phyloP scores from a whole-genome alignment of 1,284 basidiomycete species.

The Naganishia sp. region DNA sequence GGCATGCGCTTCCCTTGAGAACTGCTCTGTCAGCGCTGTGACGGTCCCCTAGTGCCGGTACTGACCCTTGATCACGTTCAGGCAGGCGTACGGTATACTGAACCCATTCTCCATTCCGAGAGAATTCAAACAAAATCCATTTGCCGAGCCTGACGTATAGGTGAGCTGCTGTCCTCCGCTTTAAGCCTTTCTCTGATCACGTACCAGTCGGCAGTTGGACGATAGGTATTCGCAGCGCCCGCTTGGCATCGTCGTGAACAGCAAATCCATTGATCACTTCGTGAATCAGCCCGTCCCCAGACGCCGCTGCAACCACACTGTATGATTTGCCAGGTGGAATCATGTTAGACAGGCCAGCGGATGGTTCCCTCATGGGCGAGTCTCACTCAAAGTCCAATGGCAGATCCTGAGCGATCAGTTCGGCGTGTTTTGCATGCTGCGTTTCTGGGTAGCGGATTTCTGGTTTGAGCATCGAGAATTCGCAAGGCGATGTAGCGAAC shows the following conservation, averaged over 20 bases:
- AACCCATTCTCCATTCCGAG: slow-evolving; percentile 63
- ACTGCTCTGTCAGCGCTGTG: background rate
- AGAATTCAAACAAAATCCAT: slow-evolving; percentile 52
- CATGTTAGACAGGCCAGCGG: background rate
- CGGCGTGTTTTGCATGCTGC: slow-evolving; percentile 69
- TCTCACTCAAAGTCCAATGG: slow-evolving; percentile 65
- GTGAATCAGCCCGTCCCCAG: slow-evolving; percentile 86
- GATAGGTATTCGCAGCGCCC: slow-evolving; percentile 74
- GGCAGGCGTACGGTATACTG: slow-evolving; percentile 70
- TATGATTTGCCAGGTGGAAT: background rate
- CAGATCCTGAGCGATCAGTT: slow-evolving; percentile 66
- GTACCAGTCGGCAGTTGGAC: slow-evolving; percentile 86
- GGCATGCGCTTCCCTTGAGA: slow-evolving; percentile 63
- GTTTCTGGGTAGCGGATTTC: slow-evolving; percentile 61
- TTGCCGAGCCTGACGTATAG: slow-evolving; percentile 51
- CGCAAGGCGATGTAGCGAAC: slow-evolving; percentile 46
- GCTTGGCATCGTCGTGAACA: slow-evolving; percentile 65
- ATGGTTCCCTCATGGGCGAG: too few relatives aligned
- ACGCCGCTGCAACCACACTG: slow-evolving; percentile 73
- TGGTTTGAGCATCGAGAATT: background rate
- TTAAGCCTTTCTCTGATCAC: slow-evolving; percentile 1
- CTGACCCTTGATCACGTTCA: slow-evolving; percentile 86
- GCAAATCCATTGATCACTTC: slow-evolving; percentile 93
- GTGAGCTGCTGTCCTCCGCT: background rate
- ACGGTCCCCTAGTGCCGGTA: slow-evolving; percentile 14